Evolutionary conservation across 192 early-diverging fungal genomes (phyloP).

Genomic region (Backusella tuberculispora): DNA sequence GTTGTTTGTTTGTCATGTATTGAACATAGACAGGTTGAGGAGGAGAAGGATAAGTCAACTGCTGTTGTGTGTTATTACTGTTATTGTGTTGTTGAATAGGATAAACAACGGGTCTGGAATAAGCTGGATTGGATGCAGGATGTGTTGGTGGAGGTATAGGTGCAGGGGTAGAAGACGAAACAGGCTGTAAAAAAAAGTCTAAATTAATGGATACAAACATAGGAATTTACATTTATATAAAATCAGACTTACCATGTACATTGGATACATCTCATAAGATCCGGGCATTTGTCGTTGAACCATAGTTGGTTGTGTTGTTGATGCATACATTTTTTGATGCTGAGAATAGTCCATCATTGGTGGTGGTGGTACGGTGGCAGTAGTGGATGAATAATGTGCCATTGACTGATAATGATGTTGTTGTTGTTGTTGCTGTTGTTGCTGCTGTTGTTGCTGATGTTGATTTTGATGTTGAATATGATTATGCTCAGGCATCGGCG

Average conservation of each 20-base stretch:
- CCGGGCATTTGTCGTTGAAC: conserved; percentile 18
- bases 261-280: conserved; percentile 18
- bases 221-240: background rate
- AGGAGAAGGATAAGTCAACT: conserved; percentile 18
- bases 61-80: background rate
- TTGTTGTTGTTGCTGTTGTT: too few relatives aligned
- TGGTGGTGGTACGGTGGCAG: background rate
- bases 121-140: background rate
- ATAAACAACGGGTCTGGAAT: conserved; percentile 1
- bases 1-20: background rate
- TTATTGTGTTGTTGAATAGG: background rate
- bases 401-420: background rate
- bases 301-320: conserved; percentile 12
- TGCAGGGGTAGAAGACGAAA: background rate
- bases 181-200: background rate
- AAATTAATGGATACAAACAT: background rate
- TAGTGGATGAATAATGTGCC: background rate
- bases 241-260: conserved; percentile 16
- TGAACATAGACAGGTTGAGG: conserved; percentile 21
- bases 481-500: background rate
- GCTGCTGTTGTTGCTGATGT: too few relatives aligned
- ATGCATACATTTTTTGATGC: background rate
- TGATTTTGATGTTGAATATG: background rate
- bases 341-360: conserved; percentile 19
- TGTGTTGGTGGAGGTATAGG: background rate